Evolutionary conservation across 2,329 filamentous ascomycete genomes (phyloP).

Genomic region (Aspergillus sp.): DNA sequence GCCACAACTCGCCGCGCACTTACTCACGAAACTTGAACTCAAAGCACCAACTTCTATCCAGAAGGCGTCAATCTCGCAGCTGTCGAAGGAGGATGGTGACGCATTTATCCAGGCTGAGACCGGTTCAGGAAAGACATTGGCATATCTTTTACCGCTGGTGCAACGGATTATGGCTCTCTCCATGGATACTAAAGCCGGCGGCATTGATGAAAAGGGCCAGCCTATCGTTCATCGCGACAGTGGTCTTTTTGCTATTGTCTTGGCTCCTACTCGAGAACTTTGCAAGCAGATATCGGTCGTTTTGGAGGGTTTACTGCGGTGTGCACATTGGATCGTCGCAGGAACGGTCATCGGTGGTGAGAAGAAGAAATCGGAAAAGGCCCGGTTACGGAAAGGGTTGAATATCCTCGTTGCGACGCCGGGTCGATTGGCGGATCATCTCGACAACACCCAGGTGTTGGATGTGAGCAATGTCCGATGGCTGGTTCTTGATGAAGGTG

Average conservation of each 20-base stretch:
- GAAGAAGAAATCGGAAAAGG: slow-evolving; percentile 77
- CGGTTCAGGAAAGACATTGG: slow-evolving; percentile 91
- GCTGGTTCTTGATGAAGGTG: slow-evolving; percentile 91
- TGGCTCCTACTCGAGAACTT: slow-evolving; percentile 86
- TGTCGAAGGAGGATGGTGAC: slow-evolving; percentile 74
- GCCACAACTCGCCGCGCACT: slow-evolving; percentile 67
- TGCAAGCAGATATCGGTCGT: slow-evolving; percentile 90
- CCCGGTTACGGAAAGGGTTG: slow-evolving; percentile 82
- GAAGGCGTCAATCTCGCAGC: slow-evolving; percentile 72
- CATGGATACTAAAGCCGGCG: slow-evolving; percentile 13
- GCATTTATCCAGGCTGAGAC: slow-evolving; percentile 96
- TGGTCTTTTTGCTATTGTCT: slow-evolving; percentile 85
- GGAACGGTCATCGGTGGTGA: slow-evolving; percentile 71
- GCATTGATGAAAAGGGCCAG: slow-evolving; percentile 32
- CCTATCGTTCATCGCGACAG: slow-evolving; percentile 68
- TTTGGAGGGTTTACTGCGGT: slow-evolving; percentile 75
- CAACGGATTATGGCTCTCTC: slow-evolving; percentile 75
- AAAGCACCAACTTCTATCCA: slow-evolving; percentile 93
- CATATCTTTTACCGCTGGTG: slow-evolving; percentile 89
- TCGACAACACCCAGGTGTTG: slow-evolving; percentile 83
- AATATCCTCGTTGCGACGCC: slow-evolving; percentile 96
- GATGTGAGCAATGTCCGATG: slow-evolving; percentile 84
- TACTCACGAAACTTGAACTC: slow-evolving; percentile 76
- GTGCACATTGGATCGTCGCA: slow-evolving; percentile 86
- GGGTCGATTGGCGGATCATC: slow-evolving; percentile 79